Base-by-base conservation (phyloP, 345 rosid species). In the Acer yangbiense region DNA sequence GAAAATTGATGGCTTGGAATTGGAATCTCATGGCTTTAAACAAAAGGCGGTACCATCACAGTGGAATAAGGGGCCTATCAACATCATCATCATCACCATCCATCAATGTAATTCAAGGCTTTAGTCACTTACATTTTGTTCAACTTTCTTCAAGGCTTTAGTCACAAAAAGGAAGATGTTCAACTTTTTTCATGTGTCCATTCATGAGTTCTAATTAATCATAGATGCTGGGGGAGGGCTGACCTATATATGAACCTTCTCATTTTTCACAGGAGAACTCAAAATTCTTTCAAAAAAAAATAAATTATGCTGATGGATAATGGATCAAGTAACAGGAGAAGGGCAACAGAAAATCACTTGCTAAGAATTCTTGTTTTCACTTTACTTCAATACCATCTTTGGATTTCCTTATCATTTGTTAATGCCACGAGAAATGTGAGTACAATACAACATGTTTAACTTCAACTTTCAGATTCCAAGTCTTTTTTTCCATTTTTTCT, bases 341-440 rank as follows among this genome's bases (percentile, higher is more conserved):
- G 39, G 6, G 39, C 1, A 35, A 35, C 39, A 4, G 6, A 35
- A 35, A 35, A 57, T 11, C 54, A 65, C 46, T 55, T 65, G 27
- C 39, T 57, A 9, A 32, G 21, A 41, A 57, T 71, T 43, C 50
- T 80, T 25, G 73, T 70, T 32, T 4, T 76, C 32, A 27, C 67
- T 75, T 25, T 80, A 43, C 35, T 75, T 11, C 79, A 62, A 64
- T 17, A 25, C 67, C 57, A 54, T 54, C 67, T 75, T 62, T 71
- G 63, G 12, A 65, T 65, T 44, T 71, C 69, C n/a, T 41, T 27
- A 43, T 27, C 7, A 65, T 63, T 7, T 48, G 83, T 60, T 70
- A 72, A 76, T 54, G 76, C 79, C 16, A n/a, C 78, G 41, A 27
- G 41, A 43, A 71, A 65, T 41, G 83, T 74, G 20, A 74, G 82